phyloP scores from a whole-genome alignment of 495 filamentous ascomycete species.

The Xylaria palmicola region DNA sequence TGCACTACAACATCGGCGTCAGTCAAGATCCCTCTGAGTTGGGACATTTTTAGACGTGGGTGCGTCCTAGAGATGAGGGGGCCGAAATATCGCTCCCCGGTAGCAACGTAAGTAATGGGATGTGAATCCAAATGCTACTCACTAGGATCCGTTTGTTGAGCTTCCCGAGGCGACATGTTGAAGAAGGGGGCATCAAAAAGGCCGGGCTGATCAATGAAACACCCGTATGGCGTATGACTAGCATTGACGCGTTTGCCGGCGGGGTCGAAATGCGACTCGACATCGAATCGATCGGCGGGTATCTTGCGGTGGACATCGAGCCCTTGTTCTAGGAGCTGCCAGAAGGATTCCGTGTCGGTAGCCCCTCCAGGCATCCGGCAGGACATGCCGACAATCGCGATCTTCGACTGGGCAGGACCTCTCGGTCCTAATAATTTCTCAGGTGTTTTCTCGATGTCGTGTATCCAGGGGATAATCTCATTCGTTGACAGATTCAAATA shows the following conservation, averaged over 20 bases:
- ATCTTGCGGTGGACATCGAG: neutral
- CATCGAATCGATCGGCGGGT: neutral
- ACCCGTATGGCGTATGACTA: slow-evolving; percentile 15
- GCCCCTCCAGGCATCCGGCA: neutral
- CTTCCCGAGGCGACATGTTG: slow-evolving; percentile 44
- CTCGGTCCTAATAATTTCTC: neutral
- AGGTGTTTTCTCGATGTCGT: too few relatives aligned
- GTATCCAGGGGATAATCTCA: too few relatives aligned
- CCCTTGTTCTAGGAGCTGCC: neutral
- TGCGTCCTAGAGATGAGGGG: too few relatives aligned
- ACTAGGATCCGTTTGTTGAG: slow-evolving; percentile 45
- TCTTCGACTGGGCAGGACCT: neutral
- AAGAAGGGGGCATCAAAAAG: slow-evolving; percentile 55
- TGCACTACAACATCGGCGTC: too few relatives aligned
- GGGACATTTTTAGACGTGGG: too few relatives aligned
- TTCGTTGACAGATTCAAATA: too few relatives aligned
- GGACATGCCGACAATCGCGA: neutral
- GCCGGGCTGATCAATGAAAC: slow-evolving; percentile 30
- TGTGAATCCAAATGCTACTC: too few relatives aligned
- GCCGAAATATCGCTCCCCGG: too few relatives aligned
- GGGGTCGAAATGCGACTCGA: neutral
- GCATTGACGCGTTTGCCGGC: neutral
- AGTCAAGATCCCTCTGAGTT: too few relatives aligned
- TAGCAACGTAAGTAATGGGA: too few relatives aligned
- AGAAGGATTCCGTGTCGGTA: neutral